phyloP scores from a whole-genome alignment of 1,139 yeast species.

The Sugiyamaella paludigena region DNA sequence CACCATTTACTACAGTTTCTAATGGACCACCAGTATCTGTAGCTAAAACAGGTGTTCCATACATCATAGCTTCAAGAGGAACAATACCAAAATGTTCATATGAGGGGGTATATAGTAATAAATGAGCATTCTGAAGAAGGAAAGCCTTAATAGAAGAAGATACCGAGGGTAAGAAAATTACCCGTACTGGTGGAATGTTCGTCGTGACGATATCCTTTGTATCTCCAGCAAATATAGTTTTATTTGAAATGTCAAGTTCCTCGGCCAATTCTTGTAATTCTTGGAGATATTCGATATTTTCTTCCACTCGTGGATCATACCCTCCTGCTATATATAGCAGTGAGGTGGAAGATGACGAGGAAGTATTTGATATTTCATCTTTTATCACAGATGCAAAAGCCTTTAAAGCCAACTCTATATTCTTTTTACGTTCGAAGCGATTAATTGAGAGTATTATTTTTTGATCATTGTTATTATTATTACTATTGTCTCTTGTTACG shows the following conservation, averaged over 20 bases:
- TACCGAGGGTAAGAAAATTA: conserved; percentile 79
- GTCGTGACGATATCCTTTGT: conserved; percentile 6
- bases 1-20: conserved; percentile 64
- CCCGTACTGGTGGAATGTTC: conserved; percentile 35
- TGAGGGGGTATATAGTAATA: conserved; percentile 83
- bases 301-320: conserved; percentile 70
- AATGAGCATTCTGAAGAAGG: conserved; percentile 54
- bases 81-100: conserved; percentile 97
- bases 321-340: conserved; percentile 86
- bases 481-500: conserved; percentile 6
- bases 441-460: conserved; percentile 70
- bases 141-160: conserved; percentile 63
- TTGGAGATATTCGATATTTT: conserved; percentile 69
- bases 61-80: conserved; percentile 90
- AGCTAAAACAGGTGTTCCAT: conserved; percentile 80
- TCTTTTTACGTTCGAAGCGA: conserved; percentile 84
- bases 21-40: conserved; percentile 89
- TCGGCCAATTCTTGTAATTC: conserved; percentile 57
- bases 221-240: conserved; percentile 13
- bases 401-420: conserved; percentile 70
- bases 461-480: conserved; percentile 19
- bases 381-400: conserved; percentile 43
- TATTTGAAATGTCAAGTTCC: conserved; percentile 13
- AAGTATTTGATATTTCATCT: neutral
- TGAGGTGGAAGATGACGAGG: conserved; percentile 1